Percentiles rank a stretch among this genome's conserved stretches.
Conservation (phyloP, 495 filamentous ascomycete genomes). For the Penicillium manginii region DNA sequence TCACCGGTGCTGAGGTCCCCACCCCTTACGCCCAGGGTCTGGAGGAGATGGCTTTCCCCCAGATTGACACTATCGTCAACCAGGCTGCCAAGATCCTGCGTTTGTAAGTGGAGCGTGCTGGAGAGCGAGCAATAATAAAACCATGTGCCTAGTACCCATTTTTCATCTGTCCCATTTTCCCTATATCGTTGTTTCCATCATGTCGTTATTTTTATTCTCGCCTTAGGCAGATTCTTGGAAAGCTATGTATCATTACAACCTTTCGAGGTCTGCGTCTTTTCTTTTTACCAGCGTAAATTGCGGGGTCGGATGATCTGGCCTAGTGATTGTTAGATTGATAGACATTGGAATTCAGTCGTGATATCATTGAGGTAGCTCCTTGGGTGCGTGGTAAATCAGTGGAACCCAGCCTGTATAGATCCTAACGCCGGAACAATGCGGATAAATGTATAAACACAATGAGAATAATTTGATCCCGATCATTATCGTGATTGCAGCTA, state of each 20-base stretch:
- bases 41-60: slow-evolving; percentile 91
- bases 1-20: slow-evolving; percentile 95
- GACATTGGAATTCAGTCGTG: no score
- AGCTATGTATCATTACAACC: slow-evolving; percentile 44
- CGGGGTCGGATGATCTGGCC: no score
- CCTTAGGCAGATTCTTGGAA: slow-evolving; percentile 33
- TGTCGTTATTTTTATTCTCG: slow-evolving; percentile 31
- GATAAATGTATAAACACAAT: no score
- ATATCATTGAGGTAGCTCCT: no score
- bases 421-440: no score
- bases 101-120: slow-evolving; percentile 53
- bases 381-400: no score
- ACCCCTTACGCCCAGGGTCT: slow-evolving; percentile 88
- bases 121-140: slow-evolving; percentile 33
- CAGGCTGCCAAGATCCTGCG: slow-evolving; percentile 84
- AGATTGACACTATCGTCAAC: slow-evolving; percentile 77
- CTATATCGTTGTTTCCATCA: slow-evolving; percentile 32
- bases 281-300: slow-evolving; percentile 23
- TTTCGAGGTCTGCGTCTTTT: slow-evolving; percentile 21
- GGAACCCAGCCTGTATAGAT: no score
- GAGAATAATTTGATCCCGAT: no score
- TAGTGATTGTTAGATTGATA: no score
- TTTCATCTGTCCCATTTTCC: slow-evolving; percentile 32
- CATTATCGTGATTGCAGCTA: no score
- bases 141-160: slow-evolving; percentile 41